phyloP scores from a whole-genome alignment of 768 basidiomycete species.

The Sporobolomyces roseus region DNA sequence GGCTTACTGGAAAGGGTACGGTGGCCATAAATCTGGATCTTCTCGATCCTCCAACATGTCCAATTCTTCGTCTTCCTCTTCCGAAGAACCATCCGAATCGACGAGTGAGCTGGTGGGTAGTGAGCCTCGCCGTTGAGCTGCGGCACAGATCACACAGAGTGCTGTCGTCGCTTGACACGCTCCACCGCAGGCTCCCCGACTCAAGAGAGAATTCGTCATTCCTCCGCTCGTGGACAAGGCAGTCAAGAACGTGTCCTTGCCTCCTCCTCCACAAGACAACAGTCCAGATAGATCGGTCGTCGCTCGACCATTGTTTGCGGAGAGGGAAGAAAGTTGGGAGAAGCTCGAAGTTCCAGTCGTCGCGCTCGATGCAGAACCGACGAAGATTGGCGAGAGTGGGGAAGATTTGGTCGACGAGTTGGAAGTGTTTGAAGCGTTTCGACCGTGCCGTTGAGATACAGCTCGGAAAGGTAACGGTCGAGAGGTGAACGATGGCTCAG shows the following conservation, averaged over 20 bases:
- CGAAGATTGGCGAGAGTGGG: slow-evolving; percentile 32
- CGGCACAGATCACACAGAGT: slow-evolving; percentile 36
- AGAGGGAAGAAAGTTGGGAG: slow-evolving; percentile 26
- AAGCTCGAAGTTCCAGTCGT: slow-evolving; percentile 20
- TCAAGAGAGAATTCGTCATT: slow-evolving; percentile 5
- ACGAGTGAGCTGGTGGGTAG: slow-evolving; percentile 2
- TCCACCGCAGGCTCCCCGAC: slow-evolving; percentile 32
- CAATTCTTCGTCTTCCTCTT: slow-evolving; percentile 27
- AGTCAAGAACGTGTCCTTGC: not conserved
- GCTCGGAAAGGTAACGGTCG: slow-evolving; percentile 19
- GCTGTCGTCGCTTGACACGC: slow-evolving; percentile 33
- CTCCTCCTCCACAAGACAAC: not conserved
- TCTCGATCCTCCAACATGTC: slow-evolving; percentile 19
- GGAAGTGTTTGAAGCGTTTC: slow-evolving; percentile 20
- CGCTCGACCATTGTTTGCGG: slow-evolving; percentile 14
- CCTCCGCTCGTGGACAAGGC: slow-evolving; percentile 18
- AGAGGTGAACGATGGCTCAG: slow-evolving; percentile 4
- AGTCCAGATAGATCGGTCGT: slow-evolving; percentile 20
- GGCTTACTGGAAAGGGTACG: slow-evolving; percentile 38
- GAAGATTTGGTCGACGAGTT: slow-evolving; percentile 29
- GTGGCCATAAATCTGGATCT: slow-evolving; percentile 31
- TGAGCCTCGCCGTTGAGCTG: slow-evolving; percentile 24
- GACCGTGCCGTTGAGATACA: slow-evolving; percentile 9
- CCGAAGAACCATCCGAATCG: slow-evolving; percentile 6
- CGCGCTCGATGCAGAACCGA: slow-evolving; percentile 29